Conservation (phyloP, 805 yeast species). For the Starmerella apis region DNA sequence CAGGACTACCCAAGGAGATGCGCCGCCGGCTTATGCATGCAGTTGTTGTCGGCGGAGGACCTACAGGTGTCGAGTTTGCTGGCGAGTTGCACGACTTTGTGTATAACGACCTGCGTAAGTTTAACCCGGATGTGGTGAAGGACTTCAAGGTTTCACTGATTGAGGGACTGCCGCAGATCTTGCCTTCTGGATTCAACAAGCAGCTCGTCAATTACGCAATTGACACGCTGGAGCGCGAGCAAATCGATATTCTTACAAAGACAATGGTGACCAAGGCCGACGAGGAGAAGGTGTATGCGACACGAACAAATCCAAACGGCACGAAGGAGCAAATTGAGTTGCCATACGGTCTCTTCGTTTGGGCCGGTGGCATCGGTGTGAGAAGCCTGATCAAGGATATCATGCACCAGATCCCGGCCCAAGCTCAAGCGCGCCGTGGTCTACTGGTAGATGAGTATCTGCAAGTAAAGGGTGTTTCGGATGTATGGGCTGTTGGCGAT, state of each 20-base stretch:
- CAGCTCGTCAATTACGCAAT: conserved; percentile 56
- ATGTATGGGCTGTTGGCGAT: conserved; percentile 86
- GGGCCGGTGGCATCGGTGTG: conserved; percentile 97
- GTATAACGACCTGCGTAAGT: conserved; percentile 76
- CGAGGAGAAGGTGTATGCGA: conserved; percentile 57
- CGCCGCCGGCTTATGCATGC: conserved; percentile 75
- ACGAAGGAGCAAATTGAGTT: conserved; percentile 48
- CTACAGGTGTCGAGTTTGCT: conserved; percentile 96
- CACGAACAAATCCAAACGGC: conserved; percentile 58
- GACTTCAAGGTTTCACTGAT: conserved; percentile 78
- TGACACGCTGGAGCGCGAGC: conserved; percentile 54
- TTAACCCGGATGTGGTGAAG: conserved; percentile 76
- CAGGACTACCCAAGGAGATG: conserved; percentile 54
- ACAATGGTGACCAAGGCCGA: conserved; percentile 85
- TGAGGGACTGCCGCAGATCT: conserved; percentile 84
- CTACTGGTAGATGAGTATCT: conserved; percentile 72
- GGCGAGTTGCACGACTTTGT: conserved; percentile 93
- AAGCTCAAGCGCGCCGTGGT: conserved; percentile 77
- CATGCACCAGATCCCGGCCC: conserved; percentile 50
- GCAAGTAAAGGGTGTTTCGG: conserved; percentile 70
- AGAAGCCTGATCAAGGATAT: conserved; percentile 62
- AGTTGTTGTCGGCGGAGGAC: conserved; percentile 97
- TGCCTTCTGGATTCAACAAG: conserved; percentile 40
- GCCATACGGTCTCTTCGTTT: conserved; percentile 86
- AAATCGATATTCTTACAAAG: conserved; percentile 66